A percentile compares a stretch with the other conserved stretches of the same genome.
phyloP scores from a whole-genome alignment of 331 rosid genomes.

The Arachis monticola region DNA sequence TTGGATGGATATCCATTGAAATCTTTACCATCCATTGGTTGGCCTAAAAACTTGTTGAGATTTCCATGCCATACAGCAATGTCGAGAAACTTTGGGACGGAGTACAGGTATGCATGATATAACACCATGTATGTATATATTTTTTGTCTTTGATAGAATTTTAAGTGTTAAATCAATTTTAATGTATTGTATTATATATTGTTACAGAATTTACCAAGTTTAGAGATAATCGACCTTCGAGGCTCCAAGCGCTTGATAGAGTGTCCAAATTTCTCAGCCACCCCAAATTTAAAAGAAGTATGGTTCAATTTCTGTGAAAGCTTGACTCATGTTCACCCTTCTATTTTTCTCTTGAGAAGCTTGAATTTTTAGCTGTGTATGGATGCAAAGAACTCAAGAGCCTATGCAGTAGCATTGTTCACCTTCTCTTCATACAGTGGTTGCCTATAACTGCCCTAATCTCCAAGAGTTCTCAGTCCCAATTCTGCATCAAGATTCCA shows the following conservation, averaged over 20 bases:
- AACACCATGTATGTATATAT: too few relatives aligned
- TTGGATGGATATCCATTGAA: constrained; percentile 41
- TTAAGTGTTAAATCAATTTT: too few relatives aligned
- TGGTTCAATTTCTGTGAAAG: not conserved
- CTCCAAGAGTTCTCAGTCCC: constrained; percentile 14
- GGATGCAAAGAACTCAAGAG: constrained; percentile 15
- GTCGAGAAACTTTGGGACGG: constrained; percentile 40
- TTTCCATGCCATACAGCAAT: constrained; percentile 27
- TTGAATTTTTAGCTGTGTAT: not conserved
- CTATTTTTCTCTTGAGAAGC: constrained; percentile 28
- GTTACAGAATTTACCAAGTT: constrained; percentile 13
- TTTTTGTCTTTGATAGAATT: too few relatives aligned
- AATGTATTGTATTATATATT: too few relatives aligned
- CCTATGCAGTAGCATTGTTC: constrained; percentile 6
- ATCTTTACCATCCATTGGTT: constrained; percentile 36
- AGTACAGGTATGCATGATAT: constrained; percentile 4
- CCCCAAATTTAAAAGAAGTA: constrained; percentile 8
- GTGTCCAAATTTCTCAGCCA: constrained; percentile 26
- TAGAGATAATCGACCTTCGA: not conserved
- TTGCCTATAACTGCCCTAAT: not conserved
- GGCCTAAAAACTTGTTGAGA: constrained; percentile 33
- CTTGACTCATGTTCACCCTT: constrained; percentile 18
- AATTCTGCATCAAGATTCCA: not conserved
- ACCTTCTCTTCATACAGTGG: not conserved
- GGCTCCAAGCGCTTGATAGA: not conserved